phyloP scores from a whole-genome alignment of 1,284 basidiomycete genomes.

The Cryptococcus sp. region DNA sequence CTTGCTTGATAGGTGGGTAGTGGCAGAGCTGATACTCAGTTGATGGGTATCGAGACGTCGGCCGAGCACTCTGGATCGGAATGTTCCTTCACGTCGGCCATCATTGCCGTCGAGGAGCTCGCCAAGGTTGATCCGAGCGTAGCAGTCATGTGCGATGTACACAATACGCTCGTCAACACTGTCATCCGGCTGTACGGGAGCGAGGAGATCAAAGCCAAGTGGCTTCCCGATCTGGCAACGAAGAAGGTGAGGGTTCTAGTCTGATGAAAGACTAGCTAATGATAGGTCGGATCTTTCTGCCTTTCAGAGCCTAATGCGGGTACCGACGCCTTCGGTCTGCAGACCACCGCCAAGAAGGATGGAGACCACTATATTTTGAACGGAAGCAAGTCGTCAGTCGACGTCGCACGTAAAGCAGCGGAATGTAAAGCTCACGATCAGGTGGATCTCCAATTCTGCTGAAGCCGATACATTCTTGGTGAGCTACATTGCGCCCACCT shows the following conservation, averaged over 20 bases:
- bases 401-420: background rate
- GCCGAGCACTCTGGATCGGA: slow-evolving; percentile 80
- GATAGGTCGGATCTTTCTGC: slow-evolving; percentile 89
- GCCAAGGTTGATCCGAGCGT: slow-evolving; percentile 95
- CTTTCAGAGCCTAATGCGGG: slow-evolving; percentile 89
- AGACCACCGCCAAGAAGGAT: slow-evolving; percentile 79
- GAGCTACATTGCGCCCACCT: slow-evolving; percentile 7
- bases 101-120: slow-evolving; percentile 95
- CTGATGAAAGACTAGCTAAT: slow-evolving; percentile 1
- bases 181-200: slow-evolving; percentile 83
- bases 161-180: slow-evolving; percentile 97
- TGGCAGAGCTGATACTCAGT: slow-evolving; percentile 50
- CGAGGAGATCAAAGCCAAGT: slow-evolving; percentile 79
- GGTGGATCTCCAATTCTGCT: slow-evolving; percentile 96
- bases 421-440: slow-evolving; percentile 18
- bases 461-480: slow-evolving; percentile 80
- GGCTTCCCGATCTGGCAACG: slow-evolving; percentile 76
- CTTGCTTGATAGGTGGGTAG: background rate
- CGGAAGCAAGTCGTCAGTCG: slow-evolving; percentile 81
- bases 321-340: slow-evolving; percentile 94
- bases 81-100: slow-evolving; percentile 87
- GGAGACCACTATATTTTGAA: slow-evolving; percentile 72
- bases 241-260: slow-evolving; percentile 55
- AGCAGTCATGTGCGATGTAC: slow-evolving; percentile 93
- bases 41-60: slow-evolving; percentile 95